Evolutionary conservation across 2,329 filamentous ascomycete species (phyloP).

Genomic region (Fusarium sp.): DNA sequence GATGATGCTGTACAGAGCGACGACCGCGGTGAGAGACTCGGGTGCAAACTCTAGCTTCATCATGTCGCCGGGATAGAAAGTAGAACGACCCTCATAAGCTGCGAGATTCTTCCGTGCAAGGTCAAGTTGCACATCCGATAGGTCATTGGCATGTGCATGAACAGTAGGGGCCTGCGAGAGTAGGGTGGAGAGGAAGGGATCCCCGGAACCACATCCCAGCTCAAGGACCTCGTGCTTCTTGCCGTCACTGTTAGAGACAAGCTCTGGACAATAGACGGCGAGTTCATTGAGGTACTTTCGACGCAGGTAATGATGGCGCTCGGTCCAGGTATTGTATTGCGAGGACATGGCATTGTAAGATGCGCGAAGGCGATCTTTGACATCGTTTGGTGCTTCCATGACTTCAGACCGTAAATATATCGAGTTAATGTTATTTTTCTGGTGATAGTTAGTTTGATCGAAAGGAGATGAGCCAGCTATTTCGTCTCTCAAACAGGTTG

Average conservation of each 20-base stretch:
- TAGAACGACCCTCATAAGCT: background rate
- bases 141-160: conserved; percentile 19
- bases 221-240: conserved; percentile 8
- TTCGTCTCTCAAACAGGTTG: background rate
- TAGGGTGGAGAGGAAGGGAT: conserved; percentile 6
- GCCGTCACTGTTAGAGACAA: background rate
- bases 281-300: conserved; percentile 3
- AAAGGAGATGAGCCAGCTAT: background rate
- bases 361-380: conserved; percentile 8
- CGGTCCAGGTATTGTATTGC: conserved; percentile 30
- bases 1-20: conserved; percentile 25
- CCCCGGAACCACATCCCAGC: conserved; percentile 22
- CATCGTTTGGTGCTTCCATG: background rate
- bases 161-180: background rate
- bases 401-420: background rate
- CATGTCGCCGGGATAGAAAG: conserved; percentile 15
- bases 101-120: conserved; percentile 9
- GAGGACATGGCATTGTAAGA: conserved; percentile 17
- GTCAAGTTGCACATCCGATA: conserved; percentile 8
- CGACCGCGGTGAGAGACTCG: conserved; percentile 5
- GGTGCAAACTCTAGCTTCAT: conserved; percentile 9
- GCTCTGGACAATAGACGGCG: background rate
- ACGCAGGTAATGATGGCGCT: conserved; percentile 6
- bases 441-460: too few relatives aligned
- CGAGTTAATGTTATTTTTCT: background rate